Evolutionary conservation across 768 basidiomycete genomes (phyloP), one percentile per base, ranked within the genome.

Genomic region (Cyclocybe cylindracea): DNA sequence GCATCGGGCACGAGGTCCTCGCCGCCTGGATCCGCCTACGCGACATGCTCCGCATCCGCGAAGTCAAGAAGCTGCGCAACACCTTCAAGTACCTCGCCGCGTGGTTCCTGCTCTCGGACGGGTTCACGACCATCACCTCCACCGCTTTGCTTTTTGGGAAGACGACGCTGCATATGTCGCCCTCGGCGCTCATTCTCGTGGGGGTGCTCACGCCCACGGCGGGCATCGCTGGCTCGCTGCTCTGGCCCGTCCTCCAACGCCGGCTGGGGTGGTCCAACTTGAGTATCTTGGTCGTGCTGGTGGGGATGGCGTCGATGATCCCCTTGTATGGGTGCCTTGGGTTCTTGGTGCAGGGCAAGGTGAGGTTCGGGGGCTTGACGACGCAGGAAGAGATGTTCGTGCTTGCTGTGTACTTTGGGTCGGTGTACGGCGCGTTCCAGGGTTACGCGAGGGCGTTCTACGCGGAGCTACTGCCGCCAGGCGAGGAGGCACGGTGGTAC

Each of bases 71-170:
- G 46, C 74, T 98, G 11, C 78, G 80, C 31, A 87, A 93, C 61
- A 94, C 94, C 1, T 98, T 95, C 75, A 80, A 80, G 58, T 98
- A 92, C 61, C 85, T 98, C 39, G 81, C 86, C 5, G 93, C 96
- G 0, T 98, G 95, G 94, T 95, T 97, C 66, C 78, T 98, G 10
- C 81, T 98, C 18, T 92, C 90, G 1, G 95, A 98, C 61, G 91
- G 87, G 2, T 94, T 95, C 69, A 91, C 94, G 2, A 97, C 95
- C 0, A 88, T 97, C 41, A 94, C 93, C 0, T 91, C 91, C 0
- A 93, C 92, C 0, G 91, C 96, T 0, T 82, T 98, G 48, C 80
- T 99, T 0, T 98, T 96, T 61, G 94, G 85, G 1, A 97, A 96
- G 66, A 96, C 94, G 1, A 77, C 86, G 1, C 78, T 98, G 13